These are phyloP conservation scores for Fusarium tricinctum DNA, from an alignment of 2,329 filamentous ascomycete genomes.

Conservation along the genomic window DNA sequence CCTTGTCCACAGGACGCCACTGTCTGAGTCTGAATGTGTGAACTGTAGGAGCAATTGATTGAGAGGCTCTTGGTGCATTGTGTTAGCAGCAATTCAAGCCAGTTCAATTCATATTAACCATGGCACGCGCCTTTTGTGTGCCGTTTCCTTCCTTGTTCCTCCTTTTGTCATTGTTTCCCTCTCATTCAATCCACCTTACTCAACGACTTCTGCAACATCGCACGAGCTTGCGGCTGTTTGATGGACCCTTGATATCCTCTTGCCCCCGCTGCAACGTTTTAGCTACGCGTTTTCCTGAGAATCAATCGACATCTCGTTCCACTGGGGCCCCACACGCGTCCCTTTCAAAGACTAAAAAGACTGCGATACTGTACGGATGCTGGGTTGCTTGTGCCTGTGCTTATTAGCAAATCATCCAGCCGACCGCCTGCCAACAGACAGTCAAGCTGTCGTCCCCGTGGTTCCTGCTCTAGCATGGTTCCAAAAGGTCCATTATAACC, in stretches of 20 bases:
- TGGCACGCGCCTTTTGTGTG: conserved; percentile 27
- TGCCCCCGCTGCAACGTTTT: conserved; percentile 26
- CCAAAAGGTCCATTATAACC: conserved; percentile 26
- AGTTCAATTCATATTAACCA: conserved; percentile 39
- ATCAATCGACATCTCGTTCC: conserved; percentile 51
- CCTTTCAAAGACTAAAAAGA: conserved; percentile 16
- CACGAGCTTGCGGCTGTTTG: conserved; percentile 27
- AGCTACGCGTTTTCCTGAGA: conserved; percentile 36
- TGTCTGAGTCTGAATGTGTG: conserved; percentile 16
- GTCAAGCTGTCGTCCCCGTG: conserved; percentile 32
- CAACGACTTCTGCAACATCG: conserved; percentile 23
- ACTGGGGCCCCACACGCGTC: conserved; percentile 41
- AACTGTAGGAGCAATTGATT: conserved; percentile 17
- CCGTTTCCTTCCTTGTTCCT: conserved; percentile 10
- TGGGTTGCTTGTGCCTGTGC: conserved; percentile 2
- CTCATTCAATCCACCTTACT: conserved; percentile 4
- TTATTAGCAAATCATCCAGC: conserved; percentile 34
- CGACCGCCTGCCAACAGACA: conserved; percentile 3
- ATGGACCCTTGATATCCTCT: conserved; percentile 33
- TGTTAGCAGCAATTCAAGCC: conserved; percentile 27
- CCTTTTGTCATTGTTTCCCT: not conserved
- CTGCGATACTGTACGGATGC: too few relatives aligned
- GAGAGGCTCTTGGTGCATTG: conserved; percentile 15
- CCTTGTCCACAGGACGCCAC: conserved; percentile 32
- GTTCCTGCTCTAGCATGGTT: conserved; percentile 21